Evolutionary conservation across 345 rosid genomes (phyloP).

Genomic region (Kandelia obovata): DNA sequence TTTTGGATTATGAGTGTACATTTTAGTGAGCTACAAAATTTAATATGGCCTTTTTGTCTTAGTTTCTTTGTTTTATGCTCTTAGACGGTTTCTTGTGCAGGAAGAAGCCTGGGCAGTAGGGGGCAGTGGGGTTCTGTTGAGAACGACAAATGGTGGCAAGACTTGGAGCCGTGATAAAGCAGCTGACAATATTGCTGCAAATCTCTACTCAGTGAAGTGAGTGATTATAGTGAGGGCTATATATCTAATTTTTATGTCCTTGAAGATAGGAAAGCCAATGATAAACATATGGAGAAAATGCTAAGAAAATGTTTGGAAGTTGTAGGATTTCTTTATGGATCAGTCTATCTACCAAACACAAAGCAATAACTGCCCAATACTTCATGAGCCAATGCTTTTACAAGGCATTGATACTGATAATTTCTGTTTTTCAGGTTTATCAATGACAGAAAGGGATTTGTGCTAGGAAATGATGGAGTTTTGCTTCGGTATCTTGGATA

Average conservation of each 20-base stretch:
- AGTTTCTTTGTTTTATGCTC: not conserved
- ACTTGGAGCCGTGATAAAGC: conserved; percentile 94
- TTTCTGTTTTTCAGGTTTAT: conserved; percentile 56
- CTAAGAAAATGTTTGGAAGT: too few relatives aligned
- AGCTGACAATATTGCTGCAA: conserved; percentile 94
- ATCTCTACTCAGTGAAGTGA: conserved; percentile 92
- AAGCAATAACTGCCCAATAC: not conserved
- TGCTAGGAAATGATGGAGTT: conserved; percentile 85
- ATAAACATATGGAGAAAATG: too few relatives aligned
- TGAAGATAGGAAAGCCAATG: not conserved
- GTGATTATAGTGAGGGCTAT: conserved; percentile 18
- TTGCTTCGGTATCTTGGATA: conserved; percentile 93
- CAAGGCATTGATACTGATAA: conserved; percentile 1
- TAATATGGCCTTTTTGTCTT: not conserved
- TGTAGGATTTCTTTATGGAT: too few relatives aligned
- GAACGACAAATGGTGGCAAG: conserved; percentile 89
- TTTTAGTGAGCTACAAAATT: not conserved
- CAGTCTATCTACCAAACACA: too few relatives aligned
- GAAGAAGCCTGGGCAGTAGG: conserved; percentile 99
- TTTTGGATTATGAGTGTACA: too few relatives aligned
- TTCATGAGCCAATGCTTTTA: not conserved
- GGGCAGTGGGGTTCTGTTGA: conserved; percentile 83
- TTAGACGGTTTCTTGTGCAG: conserved; percentile 31
- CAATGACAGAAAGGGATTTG: conserved; percentile 74
- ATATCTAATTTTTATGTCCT: not conserved